Evolutionary conservation across 129 eudicot genomes (phyloP).

Genomic region (Ambrosia trifida): DNA sequence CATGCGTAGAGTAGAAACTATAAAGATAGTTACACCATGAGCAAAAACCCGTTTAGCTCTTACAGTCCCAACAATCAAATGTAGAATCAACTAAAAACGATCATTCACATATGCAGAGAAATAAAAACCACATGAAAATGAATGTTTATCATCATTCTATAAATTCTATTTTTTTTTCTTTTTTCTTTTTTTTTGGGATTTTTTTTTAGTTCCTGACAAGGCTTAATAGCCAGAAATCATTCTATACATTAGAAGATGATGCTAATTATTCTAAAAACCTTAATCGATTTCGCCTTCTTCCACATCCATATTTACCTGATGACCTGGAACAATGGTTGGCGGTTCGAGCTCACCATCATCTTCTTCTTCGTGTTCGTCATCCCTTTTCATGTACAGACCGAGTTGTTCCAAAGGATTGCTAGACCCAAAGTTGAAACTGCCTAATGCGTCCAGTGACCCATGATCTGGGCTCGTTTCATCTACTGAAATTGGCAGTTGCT

Average conservation of each 20-base stretch:
- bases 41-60: background rate
- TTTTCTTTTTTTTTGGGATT: background rate
- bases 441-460: constrained; percentile 60
- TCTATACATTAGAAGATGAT: constrained; percentile 35
- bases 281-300: constrained; percentile 97
- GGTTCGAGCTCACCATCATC: constrained; percentile 78
- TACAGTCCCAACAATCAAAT: constrained; percentile 10
- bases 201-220: background rate
- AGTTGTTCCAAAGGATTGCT: constrained; percentile 91
- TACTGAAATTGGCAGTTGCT: constrained; percentile 47
- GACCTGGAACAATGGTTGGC: constrained; percentile 27
- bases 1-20: too few species aligned
- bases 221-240: constrained; percentile 20
- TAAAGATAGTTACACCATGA: too few species aligned
- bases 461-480: constrained; percentile 76
- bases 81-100: constrained; percentile 17
- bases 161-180: background rate
- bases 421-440: constrained; percentile 78
- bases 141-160: constrained; percentile 26
- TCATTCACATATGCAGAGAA: constrained; percentile 28
- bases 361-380: constrained; percentile 78
- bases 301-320: constrained; percentile 39
- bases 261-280: constrained; percentile 25
- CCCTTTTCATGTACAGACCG: constrained; percentile 81
- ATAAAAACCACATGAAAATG: constrained; percentile 24